phyloP scores from a whole-genome alignment of 202 grass and related monocot genomes.

The Carex arenaria region DNA sequence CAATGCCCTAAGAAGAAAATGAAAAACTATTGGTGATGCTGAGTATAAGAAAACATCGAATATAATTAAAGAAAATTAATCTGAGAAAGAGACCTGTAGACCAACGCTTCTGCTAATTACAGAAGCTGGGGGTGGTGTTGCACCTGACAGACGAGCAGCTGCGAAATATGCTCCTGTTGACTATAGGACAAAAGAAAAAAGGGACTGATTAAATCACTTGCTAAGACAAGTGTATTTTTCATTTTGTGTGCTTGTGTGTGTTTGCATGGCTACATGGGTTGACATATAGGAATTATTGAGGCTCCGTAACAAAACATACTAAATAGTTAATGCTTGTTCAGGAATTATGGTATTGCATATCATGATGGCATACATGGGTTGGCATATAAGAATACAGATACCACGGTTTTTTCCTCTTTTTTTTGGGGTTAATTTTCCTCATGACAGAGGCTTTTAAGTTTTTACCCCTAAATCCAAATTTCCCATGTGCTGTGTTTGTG shows the following conservation, averaged over 20 bases:
- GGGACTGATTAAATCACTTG: background rate
- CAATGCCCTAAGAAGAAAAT: conserved; percentile 57
- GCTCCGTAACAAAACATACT: background rate
- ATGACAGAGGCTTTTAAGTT: background rate
- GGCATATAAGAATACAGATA: background rate
- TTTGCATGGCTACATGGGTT: background rate
- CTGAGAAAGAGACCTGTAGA: conserved; percentile 51
- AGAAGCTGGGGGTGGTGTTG: conserved; percentile 77
- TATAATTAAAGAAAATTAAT: conserved; percentile 13
- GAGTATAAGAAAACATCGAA: background rate
- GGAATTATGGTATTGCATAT: background rate
- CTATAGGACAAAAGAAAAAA: conserved; percentile 36
- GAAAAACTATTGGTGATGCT: conserved; percentile 24
- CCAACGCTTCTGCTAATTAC: conserved; percentile 87
- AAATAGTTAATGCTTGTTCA: background rate
- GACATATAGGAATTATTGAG: background rate
- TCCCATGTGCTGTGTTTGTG: background rate
- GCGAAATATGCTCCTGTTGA: conserved; percentile 89
- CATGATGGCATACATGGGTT: background rate
- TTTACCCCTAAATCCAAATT: background rate
- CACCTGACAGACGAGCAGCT: conserved; percentile 86
- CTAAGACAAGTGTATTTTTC: background rate
- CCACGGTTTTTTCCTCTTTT: background rate
- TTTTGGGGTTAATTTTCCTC: background rate
- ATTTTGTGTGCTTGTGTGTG: background rate